Base-by-base conservation (phyloP, 2,329 filamentous ascomycete genomes). In the Aspergillaceae sp. region DNA sequence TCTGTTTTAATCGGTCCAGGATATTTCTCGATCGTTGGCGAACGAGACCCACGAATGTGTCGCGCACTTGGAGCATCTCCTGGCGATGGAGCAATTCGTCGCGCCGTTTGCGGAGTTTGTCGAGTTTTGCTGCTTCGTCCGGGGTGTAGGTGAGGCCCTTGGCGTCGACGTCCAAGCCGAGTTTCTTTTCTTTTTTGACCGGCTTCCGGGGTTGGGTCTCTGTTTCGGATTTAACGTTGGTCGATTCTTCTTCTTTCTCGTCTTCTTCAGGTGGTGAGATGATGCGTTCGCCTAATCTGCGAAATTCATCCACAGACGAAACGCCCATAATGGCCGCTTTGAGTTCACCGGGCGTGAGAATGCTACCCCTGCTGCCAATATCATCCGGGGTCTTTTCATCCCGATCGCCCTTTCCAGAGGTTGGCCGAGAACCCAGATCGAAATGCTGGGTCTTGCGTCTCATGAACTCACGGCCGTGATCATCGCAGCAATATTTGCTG, bases 401-500 rank as follows among this genome's bases (percentile, higher is more conserved):
- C 30, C 56, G 56, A 6, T 54, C 57, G 34, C 58, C 56, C 7
- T 54, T 51, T 40, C 40, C 29, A 38, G 46, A 29, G 30, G 44
- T 42, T 34, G 45, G 10, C 10, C 45, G 42, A n/a, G 56, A 41
- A n/a, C 47, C 50, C 5, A 58, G 30, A 45, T 62, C 62, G 9
- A 66, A 53, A n/a, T 61, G 58, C 28, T 55, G 54, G 8, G 57
- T 56, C 41, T 61, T 61, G 26, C 51, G 57, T 8, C 63, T 63
- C 61, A 73, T 66, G 48, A 72, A 74, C 51, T 74, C 69, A 9
- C 60, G 56, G 7, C 71, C 72, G 47, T 74, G 72, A 9, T 69
- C 70, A 38, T 74, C 71, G n/a, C 63, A 68, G 52, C 72, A 75
- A 49, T 74, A 75, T 53, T 74, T 75, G 59, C 70, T 74, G 3